Conservation (phyloP, 305 asterid genomes). For the Fraxinus floribunda region DNA sequence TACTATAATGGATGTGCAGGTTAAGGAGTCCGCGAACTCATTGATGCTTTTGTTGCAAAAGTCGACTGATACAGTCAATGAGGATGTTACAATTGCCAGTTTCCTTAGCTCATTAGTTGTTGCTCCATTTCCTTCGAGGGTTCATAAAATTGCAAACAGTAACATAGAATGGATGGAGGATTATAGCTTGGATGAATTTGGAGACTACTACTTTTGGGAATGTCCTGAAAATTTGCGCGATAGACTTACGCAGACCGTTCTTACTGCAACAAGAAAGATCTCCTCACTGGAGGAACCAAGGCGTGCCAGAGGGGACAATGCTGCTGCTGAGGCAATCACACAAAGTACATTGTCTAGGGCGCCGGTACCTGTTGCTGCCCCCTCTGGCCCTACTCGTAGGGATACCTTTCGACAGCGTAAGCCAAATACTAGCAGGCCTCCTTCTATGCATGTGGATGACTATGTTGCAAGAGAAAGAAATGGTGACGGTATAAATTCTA, state of each 20-base stretch:
- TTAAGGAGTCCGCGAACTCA: constrained; percentile 51
- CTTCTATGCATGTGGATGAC: constrained; percentile 97
- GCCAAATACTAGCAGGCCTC: constrained; percentile 98
- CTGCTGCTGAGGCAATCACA: constrained; percentile 49
- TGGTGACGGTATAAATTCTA: constrained; percentile 73
- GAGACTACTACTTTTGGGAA: constrained; percentile 77
- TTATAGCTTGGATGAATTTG: constrained; percentile 49
- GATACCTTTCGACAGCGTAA: constrained; percentile 95
- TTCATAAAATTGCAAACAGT: constrained; percentile 47
- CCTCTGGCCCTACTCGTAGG: constrained; percentile 82
- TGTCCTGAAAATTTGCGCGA: constrained; percentile 90
- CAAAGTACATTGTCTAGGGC: constrained; percentile 75
- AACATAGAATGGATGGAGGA: constrained; percentile 55
- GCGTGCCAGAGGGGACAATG: constrained; percentile 68
- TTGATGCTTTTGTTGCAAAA: constrained; percentile 58
- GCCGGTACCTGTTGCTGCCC: constrained; percentile 47
- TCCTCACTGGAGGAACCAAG: constrained; percentile 69
- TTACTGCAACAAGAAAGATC: constrained; percentile 62
- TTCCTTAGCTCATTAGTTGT: constrained; percentile 35
- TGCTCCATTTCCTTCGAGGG: constrained; percentile 48
- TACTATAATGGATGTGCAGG: constrained; percentile 42
- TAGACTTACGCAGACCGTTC: constrained; percentile 64
- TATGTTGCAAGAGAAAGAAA: constrained; percentile 94
- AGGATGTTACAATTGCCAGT: constrained; percentile 40
- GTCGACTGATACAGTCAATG: constrained; percentile 40